Conservation (phyloP, 352 stramenopile species). For the Pythium brachiatum region DNA sequence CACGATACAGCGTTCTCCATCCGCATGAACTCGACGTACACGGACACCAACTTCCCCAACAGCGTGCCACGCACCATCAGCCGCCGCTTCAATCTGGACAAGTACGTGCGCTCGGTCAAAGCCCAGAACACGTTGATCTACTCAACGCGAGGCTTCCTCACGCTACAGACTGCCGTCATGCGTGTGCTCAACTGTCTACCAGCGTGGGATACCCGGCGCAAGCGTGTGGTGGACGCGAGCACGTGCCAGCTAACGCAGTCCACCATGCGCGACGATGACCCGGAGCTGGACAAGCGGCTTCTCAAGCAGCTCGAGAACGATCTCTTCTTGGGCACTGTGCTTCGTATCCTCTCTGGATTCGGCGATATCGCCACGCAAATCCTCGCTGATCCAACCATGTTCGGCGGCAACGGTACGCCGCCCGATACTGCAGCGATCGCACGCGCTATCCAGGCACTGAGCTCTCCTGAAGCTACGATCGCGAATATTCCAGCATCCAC, state of each 20-base stretch:
- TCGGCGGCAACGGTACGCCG: neutral
- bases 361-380: neutral
- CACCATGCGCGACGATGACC: slow-evolving; percentile 18
- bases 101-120: slow-evolving; percentile 27
- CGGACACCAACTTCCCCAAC: slow-evolving; percentile 28
- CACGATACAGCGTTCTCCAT: slow-evolving; percentile 58
- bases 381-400: slow-evolving; percentile 6
- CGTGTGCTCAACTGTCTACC: slow-evolving; percentile 70
- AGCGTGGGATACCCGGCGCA: slow-evolving; percentile 41
- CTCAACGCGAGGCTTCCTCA: slow-evolving; percentile 62
- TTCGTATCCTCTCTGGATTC: slow-evolving; percentile 24
- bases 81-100: slow-evolving; percentile 14
- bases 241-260: slow-evolving; percentile 47
- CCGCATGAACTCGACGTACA: slow-evolving; percentile 62
- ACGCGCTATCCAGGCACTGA: slow-evolving; percentile 5
- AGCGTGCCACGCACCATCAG: slow-evolving; percentile 46
- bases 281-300: slow-evolving; percentile 33
- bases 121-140: slow-evolving; percentile 40
- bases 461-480: neutral
- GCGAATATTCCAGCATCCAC: slow-evolving; percentile 33
- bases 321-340: slow-evolving; percentile 45
- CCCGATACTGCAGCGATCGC: slow-evolving; percentile 1
- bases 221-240: slow-evolving; percentile 18
- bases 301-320: slow-evolving; percentile 49
- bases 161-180: slow-evolving; percentile 63